A percentile compares a stretch with the other conserved stretches of the same genome.
Conservation (phyloP, 78 protist genomes). For the Pigoraptor vietnamica region DNA sequence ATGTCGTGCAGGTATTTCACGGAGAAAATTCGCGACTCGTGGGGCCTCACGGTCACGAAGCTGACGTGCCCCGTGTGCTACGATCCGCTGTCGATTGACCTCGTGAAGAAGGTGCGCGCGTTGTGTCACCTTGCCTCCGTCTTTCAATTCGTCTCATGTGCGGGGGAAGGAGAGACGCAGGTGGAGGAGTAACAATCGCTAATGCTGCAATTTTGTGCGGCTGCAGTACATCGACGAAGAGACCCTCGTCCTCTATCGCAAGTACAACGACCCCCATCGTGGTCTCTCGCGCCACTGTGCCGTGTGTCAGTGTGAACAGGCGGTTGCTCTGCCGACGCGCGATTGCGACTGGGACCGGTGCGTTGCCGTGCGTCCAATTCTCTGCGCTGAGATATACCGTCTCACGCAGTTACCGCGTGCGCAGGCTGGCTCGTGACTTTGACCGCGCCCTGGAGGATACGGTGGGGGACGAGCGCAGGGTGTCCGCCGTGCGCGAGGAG, state of each 20-base stretch:
- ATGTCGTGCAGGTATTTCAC: neutral
- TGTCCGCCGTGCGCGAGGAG: neutral
- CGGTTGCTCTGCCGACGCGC: neutral
- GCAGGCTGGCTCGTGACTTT: neutral
- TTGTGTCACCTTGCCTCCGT: neutral
- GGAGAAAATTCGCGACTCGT: conserved; percentile 17
- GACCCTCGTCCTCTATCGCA: neutral
- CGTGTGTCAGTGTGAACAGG: neutral
- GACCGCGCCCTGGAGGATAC: neutral
- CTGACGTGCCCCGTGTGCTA: conserved; percentile 25
- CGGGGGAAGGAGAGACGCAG: too few species aligned
- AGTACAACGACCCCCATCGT: conserved; percentile 11
- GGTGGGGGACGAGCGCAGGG: neutral
- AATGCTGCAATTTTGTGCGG: neutral
- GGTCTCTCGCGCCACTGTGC: neutral
- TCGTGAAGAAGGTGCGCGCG: neutral
- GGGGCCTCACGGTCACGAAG: neutral
- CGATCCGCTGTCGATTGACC: conserved; percentile 5
- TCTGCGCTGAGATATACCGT: too few species aligned
- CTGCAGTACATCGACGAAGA: neutral
- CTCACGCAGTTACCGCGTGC: neutral
- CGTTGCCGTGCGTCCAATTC: neutral
- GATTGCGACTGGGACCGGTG: neutral
- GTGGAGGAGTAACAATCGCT: too few species aligned
- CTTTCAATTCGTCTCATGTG: too few species aligned